Evolutionary conservation across 306 rosid species (phyloP), one percentile per base, ranked within the genome.

Genomic region (Prunus fruticosa): DNA sequence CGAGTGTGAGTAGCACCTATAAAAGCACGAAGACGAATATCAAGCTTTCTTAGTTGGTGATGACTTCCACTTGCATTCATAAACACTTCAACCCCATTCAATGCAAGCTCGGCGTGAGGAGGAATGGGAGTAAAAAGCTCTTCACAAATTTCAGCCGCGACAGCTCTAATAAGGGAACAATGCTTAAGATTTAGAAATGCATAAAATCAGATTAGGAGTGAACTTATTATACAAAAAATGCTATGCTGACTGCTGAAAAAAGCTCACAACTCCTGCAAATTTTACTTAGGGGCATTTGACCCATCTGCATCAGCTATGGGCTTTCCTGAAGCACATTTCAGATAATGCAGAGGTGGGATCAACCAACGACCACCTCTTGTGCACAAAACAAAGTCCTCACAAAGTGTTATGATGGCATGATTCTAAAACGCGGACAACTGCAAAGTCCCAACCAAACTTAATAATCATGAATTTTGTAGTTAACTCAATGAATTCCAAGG

Each of bases 61-160:
- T 95, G 99, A 84, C 99, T 92, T 81, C 99, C 99, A 72, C 96
- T 95, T 54, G 99, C 99, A 88, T 95, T 95, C 91, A 95, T 80
- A 82, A 95, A 92, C 75, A 95, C 97, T 81, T 92, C 99, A 71
- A 95, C 98, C 87, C 98, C 99, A 79, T 92, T 92, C 88, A 95
- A 80, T 57, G 96, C 97, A 77, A 95, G 96, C 78, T 95, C 97
- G 25, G 93, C 84, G 80, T 92, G 98, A 72, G 97, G 97, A 22
- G 99, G 93, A 45, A 38, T 58, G 78, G 98, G 90, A 74, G 85
- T 75, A 82, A 86, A 95, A 54, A 90, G 97, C 83, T 95, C 99
- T 82, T 95, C 99, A 80, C 99, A 95, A 76, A 95, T 80, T 87
- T 95, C 99, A 70, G 91, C 99, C 2, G 99, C 93, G 78, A 95